Evolutionary conservation across 331 rosid genomes (phyloP), one percentile per base, ranked within the genome.

Genomic region (Arachis monticola): DNA sequence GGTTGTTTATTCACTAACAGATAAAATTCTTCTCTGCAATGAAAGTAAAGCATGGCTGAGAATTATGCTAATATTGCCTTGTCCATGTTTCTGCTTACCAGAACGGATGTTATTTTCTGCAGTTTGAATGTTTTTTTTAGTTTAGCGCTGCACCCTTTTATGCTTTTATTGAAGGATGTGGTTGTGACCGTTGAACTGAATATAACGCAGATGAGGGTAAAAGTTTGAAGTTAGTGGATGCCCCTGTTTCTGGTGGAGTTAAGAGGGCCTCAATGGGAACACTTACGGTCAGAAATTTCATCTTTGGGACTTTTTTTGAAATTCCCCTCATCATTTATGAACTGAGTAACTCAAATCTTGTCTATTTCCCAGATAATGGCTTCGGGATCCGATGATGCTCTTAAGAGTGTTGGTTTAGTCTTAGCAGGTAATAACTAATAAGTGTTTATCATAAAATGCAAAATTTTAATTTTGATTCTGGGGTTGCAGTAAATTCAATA

Each of bases 221-320:
- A 80, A 83, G 83, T 83, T 83, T 93, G 86, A 93, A 91, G 85
- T 82, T 93, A 87, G 94, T 93, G 79, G 98, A 93, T 83, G 98
- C 98, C 75, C 98, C 98, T 46, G 96, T 93, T 77, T 91, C 97
- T 77, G 98, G 98, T 60, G 98, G 98, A 70, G 97, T 91, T 80
- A 74, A 51, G 80, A 91, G 89, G 77, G 98, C 98, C 55, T 79
- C 95, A 53, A 11, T 67, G 66, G 98, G 98, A 84, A 68, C 93
- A n/a, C 96, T 93, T 82, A 91, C 98, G 88, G 98, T 93, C 79
- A 64, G 88, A 75, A 74, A 74, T 69, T 77, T 14, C 72, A 12
- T 70, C 66, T 76, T 77, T 87, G 61, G 62, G 53, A 64, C 58
- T 80, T 67, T 58, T 22, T 58, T 22, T 12, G 60, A 45, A 79